Percentiles rank a stretch among this genome's conserved stretches.
phyloP scores from a whole-genome alignment of 2,329 filamentous ascomycete species.

The Stenocarpella maydis region DNA sequence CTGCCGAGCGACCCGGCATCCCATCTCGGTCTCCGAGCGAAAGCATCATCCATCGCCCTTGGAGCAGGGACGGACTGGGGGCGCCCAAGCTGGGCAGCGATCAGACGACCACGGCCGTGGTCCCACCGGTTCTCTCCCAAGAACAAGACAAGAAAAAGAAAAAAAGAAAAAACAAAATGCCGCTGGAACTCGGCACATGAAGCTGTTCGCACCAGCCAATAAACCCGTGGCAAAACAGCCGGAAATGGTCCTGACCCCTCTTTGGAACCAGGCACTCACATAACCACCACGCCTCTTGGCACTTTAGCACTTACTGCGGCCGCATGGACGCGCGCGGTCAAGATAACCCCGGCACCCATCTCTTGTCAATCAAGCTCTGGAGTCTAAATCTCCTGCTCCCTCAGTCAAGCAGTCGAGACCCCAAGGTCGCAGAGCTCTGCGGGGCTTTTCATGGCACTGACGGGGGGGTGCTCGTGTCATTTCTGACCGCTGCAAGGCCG shows the following conservation, averaged over 20 bases:
- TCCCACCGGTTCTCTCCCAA: neutral
- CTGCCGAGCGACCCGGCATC: neutral
- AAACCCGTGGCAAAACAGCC: neutral
- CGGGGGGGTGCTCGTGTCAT: neutral
- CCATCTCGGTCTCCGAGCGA: neutral
- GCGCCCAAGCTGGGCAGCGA: no score
- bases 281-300: constrained; percentile 5
- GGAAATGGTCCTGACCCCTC: constrained; percentile 9
- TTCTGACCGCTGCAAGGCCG: neutral
- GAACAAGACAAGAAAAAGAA: no score
- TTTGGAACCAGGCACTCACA: neutral
- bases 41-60: neutral
- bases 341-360: neutral
- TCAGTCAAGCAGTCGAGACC: no score
- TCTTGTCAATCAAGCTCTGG: neutral
- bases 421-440: neutral
- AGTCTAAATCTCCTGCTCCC: neutral
- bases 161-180: no score
- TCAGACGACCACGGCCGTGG: neutral
- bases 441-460: neutral
- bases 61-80: no score
- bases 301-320: neutral
- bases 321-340: neutral
- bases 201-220: neutral
- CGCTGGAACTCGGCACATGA: neutral